phyloP scores from a whole-genome alignment of 108 stramenopile genomes.

The Seminavis robusta region DNA sequence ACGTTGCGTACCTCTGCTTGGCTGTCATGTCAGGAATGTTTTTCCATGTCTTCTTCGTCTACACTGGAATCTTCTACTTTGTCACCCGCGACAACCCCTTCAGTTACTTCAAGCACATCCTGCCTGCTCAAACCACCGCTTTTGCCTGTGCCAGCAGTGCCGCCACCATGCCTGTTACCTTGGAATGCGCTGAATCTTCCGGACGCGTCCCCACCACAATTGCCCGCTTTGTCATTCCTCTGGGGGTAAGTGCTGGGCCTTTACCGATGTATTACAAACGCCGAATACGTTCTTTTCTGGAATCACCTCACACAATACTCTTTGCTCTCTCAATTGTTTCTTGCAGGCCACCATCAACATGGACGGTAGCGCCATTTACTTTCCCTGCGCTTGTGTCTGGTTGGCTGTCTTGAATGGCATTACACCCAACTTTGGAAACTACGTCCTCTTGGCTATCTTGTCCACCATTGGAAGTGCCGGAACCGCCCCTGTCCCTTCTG shows the following conservation, averaged over 20 bases:
- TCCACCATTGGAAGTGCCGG: slow-evolving; percentile 28
- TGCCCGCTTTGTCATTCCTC: slow-evolving; percentile 23
- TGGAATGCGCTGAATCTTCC: slow-evolving; percentile 17
- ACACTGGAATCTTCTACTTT: slow-evolving; percentile 17
- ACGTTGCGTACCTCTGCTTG: slow-evolving; percentile 21
- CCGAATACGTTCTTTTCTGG: too few relatives aligned
- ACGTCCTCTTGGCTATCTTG: slow-evolving; percentile 19
- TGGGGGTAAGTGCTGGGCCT: slow-evolving; percentile 18
- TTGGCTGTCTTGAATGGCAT: slow-evolving; percentile 31
- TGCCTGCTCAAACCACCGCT: slow-evolving; percentile 23
- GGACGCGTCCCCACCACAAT: slow-evolving; percentile 26
- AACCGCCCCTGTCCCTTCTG: slow-evolving; percentile 23
- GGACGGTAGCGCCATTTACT: slow-evolving; percentile 25
- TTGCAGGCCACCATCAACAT: slow-evolving; percentile 42
- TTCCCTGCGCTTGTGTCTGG: slow-evolving; percentile 26
- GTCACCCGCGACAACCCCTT: slow-evolving; percentile 24
- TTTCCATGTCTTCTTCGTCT: slow-evolving; percentile 14
- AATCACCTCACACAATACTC: too few relatives aligned
- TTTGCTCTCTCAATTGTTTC: too few relatives aligned
- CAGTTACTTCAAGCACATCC: slow-evolving; percentile 9
- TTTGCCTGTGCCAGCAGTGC: slow-evolving; percentile 33
- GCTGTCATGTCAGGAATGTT: slow-evolving; percentile 13
- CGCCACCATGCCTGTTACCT: slow-evolving; percentile 33
- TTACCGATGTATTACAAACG: slow-evolving; percentile 23
- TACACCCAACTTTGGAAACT: slow-evolving; percentile 11